These are phyloP conservation scores for Trichosporon asahii DNA, from an alignment of 1,284 basidiomycete species.

Conservation along the genomic window DNA sequence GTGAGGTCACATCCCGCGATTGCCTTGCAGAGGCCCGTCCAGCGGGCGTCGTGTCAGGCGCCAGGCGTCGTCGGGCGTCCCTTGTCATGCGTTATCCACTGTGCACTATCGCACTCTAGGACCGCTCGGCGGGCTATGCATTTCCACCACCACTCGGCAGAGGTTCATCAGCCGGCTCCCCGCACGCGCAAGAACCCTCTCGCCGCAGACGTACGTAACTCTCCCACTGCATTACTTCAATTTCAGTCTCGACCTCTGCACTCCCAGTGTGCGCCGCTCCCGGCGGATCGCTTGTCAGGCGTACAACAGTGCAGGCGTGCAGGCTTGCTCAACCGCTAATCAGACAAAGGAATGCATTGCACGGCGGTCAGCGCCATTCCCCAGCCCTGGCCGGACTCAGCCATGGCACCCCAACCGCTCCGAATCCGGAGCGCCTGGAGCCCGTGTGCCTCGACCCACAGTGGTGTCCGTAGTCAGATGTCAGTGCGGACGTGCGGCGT, in stretches of 20 bases:
- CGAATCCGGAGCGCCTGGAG: background rate
- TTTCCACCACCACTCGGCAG: background rate
- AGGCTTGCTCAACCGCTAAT: background rate
- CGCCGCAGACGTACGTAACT: background rate
- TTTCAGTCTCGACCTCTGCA: background rate
- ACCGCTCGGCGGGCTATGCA: background rate
- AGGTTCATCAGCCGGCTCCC: background rate
- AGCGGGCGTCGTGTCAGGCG: background rate
- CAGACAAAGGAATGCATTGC: background rate
- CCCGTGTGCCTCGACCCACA: background rate
- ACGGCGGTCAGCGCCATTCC: background rate
- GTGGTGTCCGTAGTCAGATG: background rate
- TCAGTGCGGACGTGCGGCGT: slow-evolving; percentile 10
- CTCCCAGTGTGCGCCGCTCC: background rate
- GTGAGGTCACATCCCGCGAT: slow-evolving; percentile 1
- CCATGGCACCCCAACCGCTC: background rate
- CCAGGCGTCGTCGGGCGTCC: background rate
- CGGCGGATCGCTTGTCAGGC: background rate
- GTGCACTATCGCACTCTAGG: background rate
- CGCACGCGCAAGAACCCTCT: background rate
- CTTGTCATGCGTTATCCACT: slow-evolving; percentile 1
- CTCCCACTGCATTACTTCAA: background rate
- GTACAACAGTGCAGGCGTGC: background rate
- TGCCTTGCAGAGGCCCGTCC: background rate
- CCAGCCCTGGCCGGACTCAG: too few relatives aligned